These are phyloP conservation scores for Pugionium cornutum DNA, from an alignment of 345 rosid genomes.

Conservation along the genomic window DNA sequence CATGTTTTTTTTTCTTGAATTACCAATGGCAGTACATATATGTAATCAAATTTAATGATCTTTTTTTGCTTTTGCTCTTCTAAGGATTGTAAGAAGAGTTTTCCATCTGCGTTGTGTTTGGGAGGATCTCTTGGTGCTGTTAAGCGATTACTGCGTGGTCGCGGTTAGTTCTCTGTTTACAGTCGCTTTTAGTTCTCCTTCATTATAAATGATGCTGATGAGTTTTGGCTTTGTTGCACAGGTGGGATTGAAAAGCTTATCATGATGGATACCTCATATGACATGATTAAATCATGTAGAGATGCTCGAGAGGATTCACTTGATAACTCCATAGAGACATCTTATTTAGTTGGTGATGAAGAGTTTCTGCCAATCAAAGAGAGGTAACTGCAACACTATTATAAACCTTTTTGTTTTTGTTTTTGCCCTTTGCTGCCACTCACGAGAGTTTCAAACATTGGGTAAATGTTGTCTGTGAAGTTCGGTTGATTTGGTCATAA, in stretches of 20 bases:
- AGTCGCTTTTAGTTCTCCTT: no score
- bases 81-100: conserved; percentile 84
- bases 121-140: conserved; percentile 83
- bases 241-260: conserved; percentile 85
- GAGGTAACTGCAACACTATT: conserved; percentile 47
- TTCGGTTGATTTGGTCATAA: conserved; percentile 86
- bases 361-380: conserved; percentile 87
- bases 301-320: conserved; percentile 43
- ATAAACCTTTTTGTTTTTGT: background rate
- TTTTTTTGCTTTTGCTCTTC: conserved; percentile 19
- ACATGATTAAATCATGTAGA: conserved; percentile 76
- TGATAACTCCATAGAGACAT: conserved; percentile 53
- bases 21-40: no score
- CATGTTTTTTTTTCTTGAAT: background rate
- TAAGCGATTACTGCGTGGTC: conserved; percentile 56
- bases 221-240: conserved; percentile 27
- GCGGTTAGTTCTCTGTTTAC: conserved; percentile 53
- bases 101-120: conserved; percentile 77
- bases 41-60: no score
- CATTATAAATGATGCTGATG: conserved; percentile 1
- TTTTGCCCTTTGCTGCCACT: background rate
- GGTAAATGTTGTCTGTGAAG: conserved; percentile 47
- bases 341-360: conserved; percentile 83
- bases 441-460: background rate
- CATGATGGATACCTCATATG: conserved; percentile 91